These are phyloP conservation scores for Gypsophila paniculata DNA, from an alignment of 179 eudicot species.

Conservation along the genomic window DNA sequence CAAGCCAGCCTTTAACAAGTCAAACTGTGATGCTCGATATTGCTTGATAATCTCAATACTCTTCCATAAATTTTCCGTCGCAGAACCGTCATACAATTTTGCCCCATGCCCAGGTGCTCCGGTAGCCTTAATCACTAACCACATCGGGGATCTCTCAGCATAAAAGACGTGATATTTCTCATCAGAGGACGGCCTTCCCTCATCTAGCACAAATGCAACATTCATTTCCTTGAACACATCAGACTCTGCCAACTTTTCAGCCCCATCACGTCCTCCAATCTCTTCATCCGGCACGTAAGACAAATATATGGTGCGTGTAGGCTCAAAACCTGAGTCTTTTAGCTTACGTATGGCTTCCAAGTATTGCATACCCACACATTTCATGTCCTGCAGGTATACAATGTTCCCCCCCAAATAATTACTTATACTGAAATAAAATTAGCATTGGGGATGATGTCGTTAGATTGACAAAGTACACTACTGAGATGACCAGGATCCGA, in stretches of 20 bases:
- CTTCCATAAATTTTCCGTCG: conserved; percentile 73
- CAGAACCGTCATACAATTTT: conserved; percentile 71
- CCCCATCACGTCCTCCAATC: conserved; percentile 84
- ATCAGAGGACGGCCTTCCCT: conserved; percentile 62
- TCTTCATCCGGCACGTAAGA: conserved; percentile 90
- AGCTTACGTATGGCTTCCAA: conserved; percentile 65
- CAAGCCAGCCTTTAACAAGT: conserved; percentile 68
- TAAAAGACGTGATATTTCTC: conserved; percentile 55
- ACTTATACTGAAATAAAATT: background rate
- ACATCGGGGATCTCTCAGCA: conserved; percentile 79
- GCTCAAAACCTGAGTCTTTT: conserved; percentile 49
- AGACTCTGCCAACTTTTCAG: conserved; percentile 53
- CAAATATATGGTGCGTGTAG: conserved; percentile 59
- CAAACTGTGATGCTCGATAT: conserved; percentile 72
- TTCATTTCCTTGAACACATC: conserved; percentile 54
- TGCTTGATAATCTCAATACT: conserved; percentile 70
- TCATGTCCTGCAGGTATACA: conserved; percentile 49
- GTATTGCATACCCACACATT: conserved; percentile 81
- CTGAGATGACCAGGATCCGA: too few relatives aligned
- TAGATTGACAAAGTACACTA: too few relatives aligned
- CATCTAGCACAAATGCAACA: conserved; percentile 74
- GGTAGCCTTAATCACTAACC: conserved; percentile 74
- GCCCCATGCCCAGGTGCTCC: conserved; percentile 96
- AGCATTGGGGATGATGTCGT: background rate
- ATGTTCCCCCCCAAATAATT: background rate